phyloP scores from a whole-genome alignment of 257 asterid genomes.

The Solanum pennellii region DNA sequence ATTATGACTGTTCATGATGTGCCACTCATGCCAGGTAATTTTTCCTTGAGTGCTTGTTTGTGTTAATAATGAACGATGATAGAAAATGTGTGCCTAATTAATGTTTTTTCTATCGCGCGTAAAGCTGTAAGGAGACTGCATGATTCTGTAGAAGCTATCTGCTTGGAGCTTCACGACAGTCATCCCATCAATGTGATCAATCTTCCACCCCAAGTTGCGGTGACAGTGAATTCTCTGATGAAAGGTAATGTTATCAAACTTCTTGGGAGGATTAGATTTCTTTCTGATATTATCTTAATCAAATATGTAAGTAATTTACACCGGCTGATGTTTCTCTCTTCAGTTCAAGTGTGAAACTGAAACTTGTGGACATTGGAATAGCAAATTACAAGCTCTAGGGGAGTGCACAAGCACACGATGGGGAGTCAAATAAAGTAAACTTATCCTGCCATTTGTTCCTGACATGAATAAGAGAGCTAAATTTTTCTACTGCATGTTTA shows the following conservation, averaged over 20 bases:
- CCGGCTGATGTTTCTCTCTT: too few species aligned
- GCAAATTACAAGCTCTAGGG: too few species aligned
- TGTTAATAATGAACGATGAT: background rate
- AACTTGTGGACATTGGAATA: too few species aligned
- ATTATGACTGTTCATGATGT: background rate
- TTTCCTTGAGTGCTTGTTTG: background rate
- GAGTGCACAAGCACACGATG: too few species aligned
- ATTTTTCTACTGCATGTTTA: background rate
- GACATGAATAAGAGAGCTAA: background rate
- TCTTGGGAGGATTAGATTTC: too few species aligned
- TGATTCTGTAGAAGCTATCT: slow-evolving; percentile 18
- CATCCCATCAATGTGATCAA: slow-evolving; percentile 9
- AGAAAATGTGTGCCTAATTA: background rate
- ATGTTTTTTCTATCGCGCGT: slow-evolving; percentile 13
- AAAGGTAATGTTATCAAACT: too few species aligned
- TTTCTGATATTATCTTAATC: too few species aligned
- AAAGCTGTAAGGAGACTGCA: slow-evolving; percentile 10
- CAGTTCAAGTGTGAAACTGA: too few species aligned
- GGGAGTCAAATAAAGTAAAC: too few species aligned
- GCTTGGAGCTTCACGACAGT: slow-evolving; percentile 9
- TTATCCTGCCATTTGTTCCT: background rate
- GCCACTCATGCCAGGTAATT: slow-evolving; percentile 23
- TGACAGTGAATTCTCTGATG: slow-evolving; percentile 3
- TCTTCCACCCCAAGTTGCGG: slow-evolving; percentile 20
- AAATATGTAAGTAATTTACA: too few species aligned